Conservation (phyloP, 805 yeast species). For the Kockiozyma suomiensis region DNA sequence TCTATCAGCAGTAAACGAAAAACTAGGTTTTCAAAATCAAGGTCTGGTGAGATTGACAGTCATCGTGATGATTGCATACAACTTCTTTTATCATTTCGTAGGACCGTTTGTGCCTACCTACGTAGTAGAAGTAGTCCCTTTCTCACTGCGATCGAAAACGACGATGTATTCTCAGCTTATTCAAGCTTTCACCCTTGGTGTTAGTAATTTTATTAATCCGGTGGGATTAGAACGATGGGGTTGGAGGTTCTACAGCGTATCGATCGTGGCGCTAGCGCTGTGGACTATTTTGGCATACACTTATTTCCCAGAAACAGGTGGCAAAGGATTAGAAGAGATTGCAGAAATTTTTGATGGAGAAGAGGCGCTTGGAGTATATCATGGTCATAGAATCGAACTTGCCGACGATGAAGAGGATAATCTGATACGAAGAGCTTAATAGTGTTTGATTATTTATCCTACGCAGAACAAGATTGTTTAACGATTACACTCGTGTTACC, state of each 20-base stretch:
- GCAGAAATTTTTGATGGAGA: slow-evolving; percentile 48
- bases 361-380: not conserved
- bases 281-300: slow-evolving; percentile 5
- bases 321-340: slow-evolving; percentile 50
- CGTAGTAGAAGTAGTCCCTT: slow-evolving; percentile 42
- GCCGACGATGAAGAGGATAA: not conserved
- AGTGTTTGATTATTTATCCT: no score
- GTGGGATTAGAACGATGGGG: slow-evolving; percentile 48
- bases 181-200: slow-evolving; percentile 33
- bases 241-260: slow-evolving; percentile 51
- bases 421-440: not conserved
- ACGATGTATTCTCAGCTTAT: slow-evolving; percentile 39
- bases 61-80: slow-evolving; percentile 47
- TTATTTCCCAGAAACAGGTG: slow-evolving; percentile 48
- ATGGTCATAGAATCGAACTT: not conserved
- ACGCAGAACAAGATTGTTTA: not conserved
- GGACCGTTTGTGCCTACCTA: slow-evolving; percentile 52
- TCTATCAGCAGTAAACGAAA: slow-evolving; percentile 48
- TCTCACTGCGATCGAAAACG: slow-evolving; percentile 37
- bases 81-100: slow-evolving; percentile 45
- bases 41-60: slow-evolving; percentile 49
- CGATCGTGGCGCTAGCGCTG: slow-evolving; percentile 21
- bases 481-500: not conserved
- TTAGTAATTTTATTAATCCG: slow-evolving; percentile 45
- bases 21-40: not conserved